phyloP scores from a whole-genome alignment of 2,329 filamentous ascomycete genomes.

The Rhynchosporium secalis region DNA sequence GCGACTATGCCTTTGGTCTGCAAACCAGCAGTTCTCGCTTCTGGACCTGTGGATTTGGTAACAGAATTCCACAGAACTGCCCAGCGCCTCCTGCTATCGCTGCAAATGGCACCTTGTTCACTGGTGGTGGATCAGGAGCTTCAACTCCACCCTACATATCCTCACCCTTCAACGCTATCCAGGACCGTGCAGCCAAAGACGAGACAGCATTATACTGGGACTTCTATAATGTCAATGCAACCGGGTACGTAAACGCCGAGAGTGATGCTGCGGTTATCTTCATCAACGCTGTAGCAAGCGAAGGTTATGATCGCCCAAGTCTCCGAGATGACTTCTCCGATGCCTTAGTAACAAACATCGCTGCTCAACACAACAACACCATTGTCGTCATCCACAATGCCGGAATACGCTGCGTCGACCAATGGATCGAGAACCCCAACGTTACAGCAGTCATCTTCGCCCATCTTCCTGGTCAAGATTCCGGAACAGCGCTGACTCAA shows the following conservation, averaged over 20 bases:
- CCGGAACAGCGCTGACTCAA: slow-evolving; percentile 59
- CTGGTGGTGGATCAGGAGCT: slow-evolving; percentile 47
- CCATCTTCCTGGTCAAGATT: slow-evolving; percentile 61
- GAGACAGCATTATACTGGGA: slow-evolving; percentile 61
- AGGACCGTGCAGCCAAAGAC: slow-evolving; percentile 53
- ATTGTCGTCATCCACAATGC: slow-evolving; percentile 67
- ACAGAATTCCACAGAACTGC: not conserved
- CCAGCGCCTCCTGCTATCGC: slow-evolving; percentile 2
- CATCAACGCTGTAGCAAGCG: slow-evolving; percentile 68
- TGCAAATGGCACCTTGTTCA: not conserved
- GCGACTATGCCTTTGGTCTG: slow-evolving; percentile 9
- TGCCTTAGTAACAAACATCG: slow-evolving; percentile 55
- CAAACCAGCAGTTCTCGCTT: not conserved
- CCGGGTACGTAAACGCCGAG: slow-evolving; percentile 42
- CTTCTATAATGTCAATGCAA: slow-evolving; percentile 49
- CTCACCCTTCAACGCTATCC: slow-evolving; percentile 57
- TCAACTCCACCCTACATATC: slow-evolving; percentile 50
- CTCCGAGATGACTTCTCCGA: slow-evolving; percentile 61
- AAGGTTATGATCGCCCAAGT: slow-evolving; percentile 64
- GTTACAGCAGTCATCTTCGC: slow-evolving; percentile 61
- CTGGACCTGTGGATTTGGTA: slow-evolving; percentile 10
- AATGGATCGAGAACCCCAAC: slow-evolving; percentile 56
- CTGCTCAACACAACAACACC: slow-evolving; percentile 54
- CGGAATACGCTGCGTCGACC: slow-evolving; percentile 57
- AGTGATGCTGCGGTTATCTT: slow-evolving; percentile 68